Evolutionary conservation across 805 yeast genomes (phyloP).

Genomic region (Limtongia smithiae): DNA sequence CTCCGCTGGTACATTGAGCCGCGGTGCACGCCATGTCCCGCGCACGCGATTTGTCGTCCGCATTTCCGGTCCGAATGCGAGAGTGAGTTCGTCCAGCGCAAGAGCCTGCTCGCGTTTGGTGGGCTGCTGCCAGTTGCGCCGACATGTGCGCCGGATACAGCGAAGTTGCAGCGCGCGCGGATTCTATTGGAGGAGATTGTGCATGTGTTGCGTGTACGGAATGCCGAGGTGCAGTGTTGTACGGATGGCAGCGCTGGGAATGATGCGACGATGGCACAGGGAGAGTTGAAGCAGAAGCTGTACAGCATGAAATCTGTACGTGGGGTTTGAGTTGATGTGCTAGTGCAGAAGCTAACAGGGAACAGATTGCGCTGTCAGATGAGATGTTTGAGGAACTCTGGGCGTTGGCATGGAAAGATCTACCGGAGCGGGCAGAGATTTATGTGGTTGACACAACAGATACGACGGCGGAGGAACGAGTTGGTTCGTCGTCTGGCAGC

Average conservation of each 20-base stretch:
- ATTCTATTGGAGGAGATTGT: conserved; percentile 65
- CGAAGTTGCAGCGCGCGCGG: conserved; percentile 61
- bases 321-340: too few species aligned
- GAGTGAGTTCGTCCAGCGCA: conserved; percentile 54
- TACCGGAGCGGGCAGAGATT: conserved; percentile 14
- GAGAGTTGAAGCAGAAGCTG: conserved; percentile 27
- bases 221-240: conserved; percentile 60
- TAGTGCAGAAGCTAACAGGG: not conserved
- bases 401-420: conserved; percentile 26
- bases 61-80: conserved; percentile 62
- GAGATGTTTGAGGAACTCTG: conserved; percentile 43
- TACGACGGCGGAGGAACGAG: not conserved
- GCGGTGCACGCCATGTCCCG: conserved; percentile 72
- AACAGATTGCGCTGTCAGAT: conserved; percentile 38
- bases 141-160: conserved; percentile 69
- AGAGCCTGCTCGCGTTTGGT: conserved; percentile 53
- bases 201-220: conserved; percentile 60
- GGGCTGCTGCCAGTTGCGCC: conserved; percentile 62
- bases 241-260: not conserved
- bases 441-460: conserved; percentile 6
- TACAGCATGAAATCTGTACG: conserved; percentile 20
- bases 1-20: conserved; percentile 45
- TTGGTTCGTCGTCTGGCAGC: conserved; percentile 15
- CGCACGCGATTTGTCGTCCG: conserved; percentile 69
- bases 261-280: conserved; percentile 13